Conservation (phyloP, 208 protist species). For the Wallacemonas sp. region DNA sequence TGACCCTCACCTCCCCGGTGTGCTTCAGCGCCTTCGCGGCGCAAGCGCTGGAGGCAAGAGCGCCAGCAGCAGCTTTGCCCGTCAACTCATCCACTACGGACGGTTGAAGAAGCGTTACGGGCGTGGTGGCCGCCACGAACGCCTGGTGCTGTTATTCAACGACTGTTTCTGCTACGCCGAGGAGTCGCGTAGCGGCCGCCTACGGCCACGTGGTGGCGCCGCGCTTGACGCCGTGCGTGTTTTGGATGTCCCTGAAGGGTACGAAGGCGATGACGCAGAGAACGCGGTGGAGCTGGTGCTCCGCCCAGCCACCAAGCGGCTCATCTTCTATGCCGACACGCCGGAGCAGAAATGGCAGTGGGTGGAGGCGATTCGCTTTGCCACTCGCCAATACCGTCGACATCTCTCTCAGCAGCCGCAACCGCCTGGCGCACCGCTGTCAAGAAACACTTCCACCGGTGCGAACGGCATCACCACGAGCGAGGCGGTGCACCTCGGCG, state of each 20-base stretch:
- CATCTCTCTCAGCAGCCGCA: neutral
- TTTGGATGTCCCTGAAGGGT: slow-evolving; percentile 25
- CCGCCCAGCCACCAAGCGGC: slow-evolving; percentile 25
- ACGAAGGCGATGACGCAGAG: slow-evolving; percentile 19
- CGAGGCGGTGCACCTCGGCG: neutral
- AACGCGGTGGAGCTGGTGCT: slow-evolving; percentile 62
- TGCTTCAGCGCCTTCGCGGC: slow-evolving; percentile 6
- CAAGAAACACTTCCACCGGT: neutral
- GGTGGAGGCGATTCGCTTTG: slow-evolving; percentile 66
- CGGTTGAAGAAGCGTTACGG: slow-evolving; percentile 59
- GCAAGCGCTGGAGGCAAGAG: neutral
- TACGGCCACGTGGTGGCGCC: slow-evolving; percentile 67
- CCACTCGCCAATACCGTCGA: slow-evolving; percentile 15
- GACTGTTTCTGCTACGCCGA: slow-evolving; percentile 83
- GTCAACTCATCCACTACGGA: slow-evolving; percentile 70
- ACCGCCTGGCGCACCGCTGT: neutral
- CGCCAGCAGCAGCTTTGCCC: slow-evolving; percentile 15
- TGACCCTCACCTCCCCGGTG: slow-evolving; percentile 5
- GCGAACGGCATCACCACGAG: neutral
- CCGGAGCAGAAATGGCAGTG: slow-evolving; percentile 75
- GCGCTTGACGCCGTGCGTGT: slow-evolving; percentile 50
- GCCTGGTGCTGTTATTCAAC: slow-evolving; percentile 80
- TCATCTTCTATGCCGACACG: slow-evolving; percentile 68
- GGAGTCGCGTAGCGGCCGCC: slow-evolving; percentile 57
- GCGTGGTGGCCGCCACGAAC: slow-evolving; percentile 59